Evolutionary conservation across 805 yeast genomes (phyloP), one percentile per base, ranked within the genome.

Genomic region (Pichia pseudocactophila): DNA sequence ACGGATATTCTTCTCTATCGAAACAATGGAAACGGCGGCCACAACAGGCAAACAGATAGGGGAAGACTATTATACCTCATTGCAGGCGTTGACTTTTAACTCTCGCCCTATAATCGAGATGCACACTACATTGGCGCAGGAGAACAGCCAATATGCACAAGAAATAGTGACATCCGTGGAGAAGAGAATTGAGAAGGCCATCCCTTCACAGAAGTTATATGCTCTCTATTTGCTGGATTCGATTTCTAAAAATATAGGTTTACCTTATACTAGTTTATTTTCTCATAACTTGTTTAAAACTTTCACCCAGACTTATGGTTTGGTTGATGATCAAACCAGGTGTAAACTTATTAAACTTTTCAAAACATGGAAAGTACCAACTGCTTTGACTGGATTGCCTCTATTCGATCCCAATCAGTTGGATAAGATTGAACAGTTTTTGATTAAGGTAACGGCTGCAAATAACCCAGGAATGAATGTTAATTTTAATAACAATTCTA

Each of bases 71-170:
- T 72, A 73, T 34, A 74, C 73, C 49, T 78, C 88, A 27, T 67
- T 90, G 34, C 72, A 72, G 28, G 92, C 85, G 44, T 69, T 92
- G 46, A 86, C 95, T 4, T 82, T 82, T 64, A 89, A 88, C 61
- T 86, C 96, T 7, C 71, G 87, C 45, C 97, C 97, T 10, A 84
- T 89, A 42, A 92, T 92, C 46, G 81, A 84, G 32, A 82, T 78
- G 35, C 70, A 89, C 54, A 92, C 97, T 8, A 71, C 76, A 33
- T 74, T 88, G 41, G 97, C 98, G 2, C 83, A 77, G 52, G 97
- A 92, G 57, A 86, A 87, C 58, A 72, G 78, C 17, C 73, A 74
- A 36, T 77, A 74, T 42, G 96, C 97, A 8, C 75, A 76, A 41
- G 84, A 80, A 38, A 84, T 92, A 34, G 76, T 84, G 15, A 74